Evolutionary conservation across 2,329 filamentous ascomycete species (phyloP).

Genomic region (Alternaria sp.): DNA sequence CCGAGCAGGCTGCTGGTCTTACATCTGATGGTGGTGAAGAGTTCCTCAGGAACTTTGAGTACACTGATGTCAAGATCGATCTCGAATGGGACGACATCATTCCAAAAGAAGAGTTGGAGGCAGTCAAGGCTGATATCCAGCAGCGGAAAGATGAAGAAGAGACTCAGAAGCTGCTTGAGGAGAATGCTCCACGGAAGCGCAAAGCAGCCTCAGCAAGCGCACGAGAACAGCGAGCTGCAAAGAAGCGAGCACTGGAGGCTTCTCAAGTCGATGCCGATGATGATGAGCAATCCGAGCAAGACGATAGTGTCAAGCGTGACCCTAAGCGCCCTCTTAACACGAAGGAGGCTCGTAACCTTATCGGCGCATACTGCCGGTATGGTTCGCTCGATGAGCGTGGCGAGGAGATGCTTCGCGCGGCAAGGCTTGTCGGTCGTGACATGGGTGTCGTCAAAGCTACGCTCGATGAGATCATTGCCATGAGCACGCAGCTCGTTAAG

Average conservation of each 20-base stretch:
- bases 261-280: constrained; percentile 73
- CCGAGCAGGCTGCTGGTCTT: constrained; percentile 92
- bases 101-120: constrained; percentile 88
- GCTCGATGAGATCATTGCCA: constrained; percentile 80
- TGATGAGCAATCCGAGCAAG: constrained; percentile 48
- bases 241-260: constrained; percentile 75
- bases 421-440: constrained; percentile 84
- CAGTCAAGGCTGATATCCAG: constrained; percentile 89
- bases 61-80: constrained; percentile 96
- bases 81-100: constrained; percentile 99
- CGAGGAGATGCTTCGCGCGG: constrained; percentile 87
- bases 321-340: constrained; percentile 90
- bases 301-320: constrained; percentile 69
- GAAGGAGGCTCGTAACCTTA: constrained; percentile 91
- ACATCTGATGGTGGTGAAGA: constrained; percentile 96
- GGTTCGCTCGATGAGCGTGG: constrained; percentile 88
- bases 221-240: constrained; percentile 71
- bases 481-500: constrained; percentile 73
- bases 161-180: constrained; percentile 81
- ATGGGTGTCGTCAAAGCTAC: constrained; percentile 78
- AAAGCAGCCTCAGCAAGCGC: constrained; percentile 69
- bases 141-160: constrained; percentile 84
- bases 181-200: constrained; percentile 81
- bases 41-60: constrained; percentile 88
- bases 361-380: constrained; percentile 89